Evolutionary conservation across 2,329 filamentous ascomycete species (phyloP).

Genomic region (Botrytis medusae): DNA sequence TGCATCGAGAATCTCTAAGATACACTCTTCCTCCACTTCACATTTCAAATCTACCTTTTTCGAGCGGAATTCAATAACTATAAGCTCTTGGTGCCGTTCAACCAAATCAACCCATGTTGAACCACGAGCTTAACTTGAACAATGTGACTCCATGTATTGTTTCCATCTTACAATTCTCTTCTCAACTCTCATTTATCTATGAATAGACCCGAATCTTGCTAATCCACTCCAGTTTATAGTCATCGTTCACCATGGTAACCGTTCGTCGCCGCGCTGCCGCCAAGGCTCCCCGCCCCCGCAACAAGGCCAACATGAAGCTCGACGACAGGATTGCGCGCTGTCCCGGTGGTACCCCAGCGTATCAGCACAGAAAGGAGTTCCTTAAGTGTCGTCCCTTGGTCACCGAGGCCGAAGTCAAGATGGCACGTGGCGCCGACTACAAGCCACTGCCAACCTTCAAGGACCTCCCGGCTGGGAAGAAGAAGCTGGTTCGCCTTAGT

Average conservation of each 20-base stretch:
- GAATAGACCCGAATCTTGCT: neutral
- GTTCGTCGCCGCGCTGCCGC: no score
- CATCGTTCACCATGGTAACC: neutral
- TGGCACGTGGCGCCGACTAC: neutral
- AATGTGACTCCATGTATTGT: neutral
- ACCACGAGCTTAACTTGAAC: neutral
- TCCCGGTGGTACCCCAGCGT: neutral
- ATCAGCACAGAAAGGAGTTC: neutral
- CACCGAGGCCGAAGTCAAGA: slow-evolving; percentile 7
- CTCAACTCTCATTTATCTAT: no score
- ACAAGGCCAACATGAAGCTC: neutral
- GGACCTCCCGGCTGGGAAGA: neutral
- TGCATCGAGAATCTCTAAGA: neutral
- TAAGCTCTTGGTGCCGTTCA: neutral
- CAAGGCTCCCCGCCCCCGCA: neutral
- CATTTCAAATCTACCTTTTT: neutral
- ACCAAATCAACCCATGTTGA: no score
- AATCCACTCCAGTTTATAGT: neutral
- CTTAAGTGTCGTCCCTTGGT: neutral
- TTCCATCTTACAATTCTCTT: neutral
- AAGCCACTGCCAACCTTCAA: neutral
- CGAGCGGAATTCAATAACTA: neutral
- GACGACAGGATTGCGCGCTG: neutral
- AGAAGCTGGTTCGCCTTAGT: neutral
- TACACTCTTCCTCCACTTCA: neutral